Evolutionary conservation across 225 moss, liverwort and hornwort genomes (phyloP).

Genomic region (Thuidium tamariscinum): DNA sequence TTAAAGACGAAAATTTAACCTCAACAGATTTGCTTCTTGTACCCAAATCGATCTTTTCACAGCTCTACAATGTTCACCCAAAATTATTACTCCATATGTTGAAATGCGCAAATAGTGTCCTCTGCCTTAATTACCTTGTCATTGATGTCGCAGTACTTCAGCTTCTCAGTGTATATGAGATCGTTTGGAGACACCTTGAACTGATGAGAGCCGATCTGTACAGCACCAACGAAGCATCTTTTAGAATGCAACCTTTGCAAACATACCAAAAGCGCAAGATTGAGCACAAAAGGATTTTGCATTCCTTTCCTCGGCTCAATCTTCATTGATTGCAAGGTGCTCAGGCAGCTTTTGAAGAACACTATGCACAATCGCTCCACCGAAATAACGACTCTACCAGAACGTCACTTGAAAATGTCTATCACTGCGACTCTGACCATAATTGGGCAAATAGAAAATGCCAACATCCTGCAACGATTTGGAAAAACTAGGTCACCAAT

Average conservation of each 20-base stretch:
- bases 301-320: background rate
- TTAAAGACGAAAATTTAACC: background rate
- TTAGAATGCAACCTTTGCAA: background rate
- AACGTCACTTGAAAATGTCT: background rate
- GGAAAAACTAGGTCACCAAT: background rate
- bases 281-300: background rate
- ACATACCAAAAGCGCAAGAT: background rate
- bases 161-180: constrained; percentile 88
- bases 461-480: background rate
- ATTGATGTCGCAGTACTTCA: constrained; percentile 78
- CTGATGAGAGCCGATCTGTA: constrained; percentile 83
- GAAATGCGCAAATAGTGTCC: background rate
- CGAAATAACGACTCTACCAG: background rate
- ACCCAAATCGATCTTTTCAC: background rate
- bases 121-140: constrained; percentile 45
- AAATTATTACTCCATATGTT: background rate
- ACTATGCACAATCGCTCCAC: background rate
- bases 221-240: background rate
- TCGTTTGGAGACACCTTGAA: constrained; percentile 68
- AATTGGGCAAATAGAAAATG: background rate
- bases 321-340: background rate
- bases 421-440: background rate
- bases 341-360: background rate
- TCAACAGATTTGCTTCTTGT: background rate
- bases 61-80: background rate